Evolutionary conservation across 805 yeast species (phyloP), one percentile per base, ranked within the genome.

Genomic region (Candida tallmaniae): DNA sequence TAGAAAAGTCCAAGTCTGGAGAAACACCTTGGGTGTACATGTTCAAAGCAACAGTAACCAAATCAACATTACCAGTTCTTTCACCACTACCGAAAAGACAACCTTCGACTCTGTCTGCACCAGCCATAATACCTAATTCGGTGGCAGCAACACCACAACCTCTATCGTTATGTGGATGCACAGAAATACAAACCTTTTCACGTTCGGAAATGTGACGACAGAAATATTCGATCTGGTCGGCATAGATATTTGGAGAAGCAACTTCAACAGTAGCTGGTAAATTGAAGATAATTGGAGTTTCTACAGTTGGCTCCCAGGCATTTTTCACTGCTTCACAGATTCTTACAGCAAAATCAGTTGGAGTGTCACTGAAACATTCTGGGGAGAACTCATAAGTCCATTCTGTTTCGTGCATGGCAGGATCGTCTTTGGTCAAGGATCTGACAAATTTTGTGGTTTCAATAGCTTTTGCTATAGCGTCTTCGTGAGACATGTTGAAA

Each of bases 121-220:
- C 90, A n/a, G 88, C 90, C 50, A 82, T 62, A 21, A 79, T 48
- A 48, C 87, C 89, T 41, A 82, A 65, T 57, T 82, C 90, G 29
- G 86, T 70, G 17, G 90, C 90, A 29, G 90, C 90, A 36, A 82
- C 88, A 52, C 86, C 88, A 55, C 86, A 80, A 14, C 90, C 90
- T 60, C 90, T 73, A 55, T 82, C 90, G 50, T 82, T 82, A 60
- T 82, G 90, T 42, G 83, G 74, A 52, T 82, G 90, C 11, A 81
- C 71, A 15, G 88, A 80, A 39, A 82, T 74, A 41, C 78, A 64
- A 27, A 80, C 75, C 48, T 78, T 80, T 51, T 81, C 87, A 57
- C 89, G 73, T 52, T 82, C 85, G 33, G 76, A 54, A 35, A 82
- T 81, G 51, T 80, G 71, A 33, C 69, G 76, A 43, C 78, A 71